Evolutionary conservation across 2,329 filamentous ascomycete species (phyloP).

Genomic region (Lasiodiplodia sp.): DNA sequence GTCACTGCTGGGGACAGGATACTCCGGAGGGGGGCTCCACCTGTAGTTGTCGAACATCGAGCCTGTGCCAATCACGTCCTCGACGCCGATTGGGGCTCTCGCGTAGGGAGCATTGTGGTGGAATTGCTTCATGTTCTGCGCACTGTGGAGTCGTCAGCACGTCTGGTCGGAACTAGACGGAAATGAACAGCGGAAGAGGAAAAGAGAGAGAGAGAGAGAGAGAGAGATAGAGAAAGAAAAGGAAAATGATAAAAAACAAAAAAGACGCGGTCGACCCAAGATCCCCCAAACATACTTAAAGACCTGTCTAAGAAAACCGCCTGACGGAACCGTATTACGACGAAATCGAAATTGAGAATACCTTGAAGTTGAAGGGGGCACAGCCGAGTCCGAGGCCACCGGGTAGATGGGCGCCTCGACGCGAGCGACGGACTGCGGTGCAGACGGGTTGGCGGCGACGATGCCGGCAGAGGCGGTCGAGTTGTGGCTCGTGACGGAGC

Average conservation of each 20-base stretch:
- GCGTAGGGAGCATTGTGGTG: constrained; percentile 1
- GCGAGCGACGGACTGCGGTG: constrained; percentile 13
- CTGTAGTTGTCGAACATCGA: constrained; percentile 25
- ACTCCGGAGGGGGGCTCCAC: constrained; percentile 28
- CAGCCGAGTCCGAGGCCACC: constrained; percentile 12
- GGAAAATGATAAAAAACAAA: too few relatives aligned
- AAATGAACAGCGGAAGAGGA: too few relatives aligned
- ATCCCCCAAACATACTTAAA: constrained; percentile 28
- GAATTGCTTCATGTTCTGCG: constrained; percentile 16
- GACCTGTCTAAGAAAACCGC: constrained; percentile 23
- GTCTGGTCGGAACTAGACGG: neutral
- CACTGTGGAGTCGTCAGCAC: constrained; percentile 2
- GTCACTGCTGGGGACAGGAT: constrained; percentile 42
- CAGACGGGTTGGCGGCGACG: constrained; percentile 2
- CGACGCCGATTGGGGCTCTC: constrained; percentile 8
- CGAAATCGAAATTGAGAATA: constrained; percentile 28
- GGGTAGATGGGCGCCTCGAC: constrained; percentile 18
- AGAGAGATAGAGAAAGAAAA: constrained; percentile 1
- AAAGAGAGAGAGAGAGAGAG: neutral
- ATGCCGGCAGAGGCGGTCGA: constrained; percentile 28
- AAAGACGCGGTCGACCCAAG: neutral
- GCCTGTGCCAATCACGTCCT: constrained; percentile 7
- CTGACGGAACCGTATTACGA: constrained; percentile 19
- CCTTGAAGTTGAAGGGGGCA: constrained; percentile 28
- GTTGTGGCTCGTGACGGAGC: constrained; percentile 38